Evolutionary conservation across 2,329 filamentous ascomycete genomes (phyloP), one percentile per base, ranked within the genome.

Genomic region (Nemania bipapillata): DNA sequence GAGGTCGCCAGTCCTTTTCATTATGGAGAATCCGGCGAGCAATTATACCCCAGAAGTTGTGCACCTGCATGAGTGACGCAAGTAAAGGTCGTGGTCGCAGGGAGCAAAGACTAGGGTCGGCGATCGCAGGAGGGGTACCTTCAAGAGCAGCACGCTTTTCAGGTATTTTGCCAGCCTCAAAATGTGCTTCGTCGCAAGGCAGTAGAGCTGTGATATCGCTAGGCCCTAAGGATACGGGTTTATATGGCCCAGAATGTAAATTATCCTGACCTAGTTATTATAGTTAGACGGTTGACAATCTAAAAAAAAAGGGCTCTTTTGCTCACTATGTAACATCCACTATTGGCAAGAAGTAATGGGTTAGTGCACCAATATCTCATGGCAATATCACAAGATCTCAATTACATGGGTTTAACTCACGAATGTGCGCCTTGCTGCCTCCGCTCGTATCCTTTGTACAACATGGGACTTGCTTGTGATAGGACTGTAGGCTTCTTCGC

Each of bases 261-360:
- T 86, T 87, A 69, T 88, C 86, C 72, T 88, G 86, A 70, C 83
- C 80, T 81, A 35, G 15, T 55, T 53, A 5, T 52, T 35, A 54
- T 9, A 24, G 58, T 68, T 56, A 64, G 68, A 66, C 32, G 58
- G 54, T 47, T 22, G 37, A 50, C 4, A n/a, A 45, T 35, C 15
- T 26, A 6, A 56, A 37, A 70, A 9, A 5, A 17, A n/a, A n/a
- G n/a, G n/a, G 42, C 1, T 24, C 20, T 20, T 40, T 24, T 47
- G 77, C 79, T 71, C 65, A 80, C 83, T 87, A 73, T 88, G 84
- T 37, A 88, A 74, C 85, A 88, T 87, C 86, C 86, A 88, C 85
- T 87, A 59, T 24, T 66, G 17, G 30, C n/a, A 15, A 7, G 28
- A 8, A 53, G 54, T 20, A 26, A 12, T 55, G 60, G 28, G 66